phyloP scores from a whole-genome alignment of 768 basidiomycete species.

The Russula brevipes region DNA sequence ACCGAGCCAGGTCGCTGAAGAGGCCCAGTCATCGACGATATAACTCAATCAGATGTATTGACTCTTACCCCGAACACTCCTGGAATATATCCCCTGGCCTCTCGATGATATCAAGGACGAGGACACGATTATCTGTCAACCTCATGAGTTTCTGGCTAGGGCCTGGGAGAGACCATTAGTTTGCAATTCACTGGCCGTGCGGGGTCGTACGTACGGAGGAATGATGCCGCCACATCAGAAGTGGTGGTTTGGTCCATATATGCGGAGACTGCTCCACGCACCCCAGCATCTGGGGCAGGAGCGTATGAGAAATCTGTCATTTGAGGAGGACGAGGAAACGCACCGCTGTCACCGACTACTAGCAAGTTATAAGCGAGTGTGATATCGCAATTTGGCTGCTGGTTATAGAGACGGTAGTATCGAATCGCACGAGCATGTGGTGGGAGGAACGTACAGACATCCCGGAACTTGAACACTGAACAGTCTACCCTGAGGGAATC shows the following conservation, averaged over 20 bases:
- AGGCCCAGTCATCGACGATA: not conserved
- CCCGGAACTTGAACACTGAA: not conserved
- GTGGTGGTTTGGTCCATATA: not conserved
- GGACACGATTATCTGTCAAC: constrained; percentile 9
- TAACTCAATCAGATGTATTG: not conserved
- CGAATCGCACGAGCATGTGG: not conserved
- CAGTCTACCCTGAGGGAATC: not conserved
- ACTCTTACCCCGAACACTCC: constrained; percentile 17
- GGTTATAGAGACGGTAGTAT: not conserved
- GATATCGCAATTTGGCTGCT: not conserved
- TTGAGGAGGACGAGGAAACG: not conserved
- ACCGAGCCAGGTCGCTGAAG: constrained; percentile 15
- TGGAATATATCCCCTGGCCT: constrained; percentile 14
- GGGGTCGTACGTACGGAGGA: constrained; percentile 10
- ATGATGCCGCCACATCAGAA: not conserved
- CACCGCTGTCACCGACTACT: constrained; percentile 8
- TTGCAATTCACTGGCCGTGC: not conserved
- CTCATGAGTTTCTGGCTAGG: constrained; percentile 13
- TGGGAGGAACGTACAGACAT: constrained; percentile 6
- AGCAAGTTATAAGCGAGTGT: constrained; percentile 14
- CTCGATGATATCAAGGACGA: constrained; percentile 12
- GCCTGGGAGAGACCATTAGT: constrained; percentile 1
- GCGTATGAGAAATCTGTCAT: not conserved
- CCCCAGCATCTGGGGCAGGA: constrained; percentile 1
- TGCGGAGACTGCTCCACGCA: constrained; percentile 8